These are phyloP conservation scores for Carnegiea gigantea DNA, from an alignment of 179 eudicot species.

Conservation along the genomic window DNA sequence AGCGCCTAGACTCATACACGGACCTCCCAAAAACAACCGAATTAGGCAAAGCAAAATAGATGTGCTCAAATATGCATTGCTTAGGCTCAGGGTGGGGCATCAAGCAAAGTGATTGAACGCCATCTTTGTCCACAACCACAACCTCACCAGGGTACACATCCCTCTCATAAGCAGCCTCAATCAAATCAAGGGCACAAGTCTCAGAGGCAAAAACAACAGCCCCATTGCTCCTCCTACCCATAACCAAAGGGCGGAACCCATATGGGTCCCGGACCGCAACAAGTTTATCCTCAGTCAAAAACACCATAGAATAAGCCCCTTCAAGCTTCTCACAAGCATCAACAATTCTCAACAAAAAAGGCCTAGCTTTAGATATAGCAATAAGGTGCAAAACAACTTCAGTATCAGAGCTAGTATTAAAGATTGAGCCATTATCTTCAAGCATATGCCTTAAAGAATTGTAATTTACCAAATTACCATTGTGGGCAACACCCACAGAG, in stretches of 20 bases:
- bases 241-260: constrained; percentile 70
- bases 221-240: constrained; percentile 49
- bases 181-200: constrained; percentile 50
- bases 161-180: constrained; percentile 53
- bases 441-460: constrained; percentile 44
- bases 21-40: constrained; percentile 71
- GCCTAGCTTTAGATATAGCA: constrained; percentile 59
- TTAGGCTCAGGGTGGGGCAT: constrained; percentile 63
- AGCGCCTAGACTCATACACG: constrained; percentile 60
- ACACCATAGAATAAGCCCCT: constrained; percentile 50
- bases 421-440: constrained; percentile 74
- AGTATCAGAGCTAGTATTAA: constrained; percentile 73
- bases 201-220: constrained; percentile 56
- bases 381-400: constrained; percentile 78
- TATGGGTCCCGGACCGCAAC: constrained; percentile 44
- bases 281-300: constrained; percentile 45
- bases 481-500: constrained; percentile 79
- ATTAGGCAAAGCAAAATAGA: constrained; percentile 71
- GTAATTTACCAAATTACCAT: constrained; percentile 81
- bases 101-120: constrained; percentile 34
- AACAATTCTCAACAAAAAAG: constrained; percentile 54
- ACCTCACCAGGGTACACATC: constrained; percentile 80
- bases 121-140: constrained; percentile 60
- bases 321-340: constrained; percentile 45
- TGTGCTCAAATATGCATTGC: constrained; percentile 76